Evolutionary conservation across 352 stramenopile species (phyloP).

Genomic region (Blastocystis sp.): DNA sequence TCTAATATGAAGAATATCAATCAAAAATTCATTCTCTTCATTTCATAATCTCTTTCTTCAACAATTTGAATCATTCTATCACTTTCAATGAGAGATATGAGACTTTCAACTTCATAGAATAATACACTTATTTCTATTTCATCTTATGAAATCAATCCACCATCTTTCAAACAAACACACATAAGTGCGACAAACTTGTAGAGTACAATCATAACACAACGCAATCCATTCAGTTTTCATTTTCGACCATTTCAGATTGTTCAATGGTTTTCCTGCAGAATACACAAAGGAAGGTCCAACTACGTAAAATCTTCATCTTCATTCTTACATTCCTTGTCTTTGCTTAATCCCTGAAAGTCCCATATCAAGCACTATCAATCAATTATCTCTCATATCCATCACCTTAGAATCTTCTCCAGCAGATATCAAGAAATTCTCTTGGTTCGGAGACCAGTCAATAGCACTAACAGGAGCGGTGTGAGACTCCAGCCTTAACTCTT

Average conservation of each 20-base stretch:
- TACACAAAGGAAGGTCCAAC: background rate
- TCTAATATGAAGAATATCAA: background rate
- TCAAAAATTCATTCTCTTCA: too few relatives aligned
- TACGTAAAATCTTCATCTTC: background rate
- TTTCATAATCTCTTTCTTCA: too few relatives aligned
- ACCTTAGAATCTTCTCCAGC: background rate
- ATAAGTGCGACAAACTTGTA: background rate
- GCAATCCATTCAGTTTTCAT: background rate
- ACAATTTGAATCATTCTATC: too few relatives aligned
- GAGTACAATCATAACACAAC: background rate
- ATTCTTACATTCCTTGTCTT: background rate
- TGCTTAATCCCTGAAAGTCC: background rate
- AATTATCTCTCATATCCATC: background rate
- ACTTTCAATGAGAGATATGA: background rate
- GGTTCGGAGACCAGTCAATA: background rate
- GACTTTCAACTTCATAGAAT: background rate
- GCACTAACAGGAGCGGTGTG: background rate
- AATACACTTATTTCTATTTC: background rate
- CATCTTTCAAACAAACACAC: background rate
- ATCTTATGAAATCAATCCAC: background rate
- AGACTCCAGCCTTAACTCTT: background rate
- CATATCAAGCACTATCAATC: background rate
- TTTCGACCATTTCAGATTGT: conserved; percentile 8
- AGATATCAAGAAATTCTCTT: background rate
- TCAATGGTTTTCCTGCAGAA: background rate